Evolutionary conservation across 768 basidiomycete genomes (phyloP).

Genomic region (Cantharellus anzutake): DNA sequence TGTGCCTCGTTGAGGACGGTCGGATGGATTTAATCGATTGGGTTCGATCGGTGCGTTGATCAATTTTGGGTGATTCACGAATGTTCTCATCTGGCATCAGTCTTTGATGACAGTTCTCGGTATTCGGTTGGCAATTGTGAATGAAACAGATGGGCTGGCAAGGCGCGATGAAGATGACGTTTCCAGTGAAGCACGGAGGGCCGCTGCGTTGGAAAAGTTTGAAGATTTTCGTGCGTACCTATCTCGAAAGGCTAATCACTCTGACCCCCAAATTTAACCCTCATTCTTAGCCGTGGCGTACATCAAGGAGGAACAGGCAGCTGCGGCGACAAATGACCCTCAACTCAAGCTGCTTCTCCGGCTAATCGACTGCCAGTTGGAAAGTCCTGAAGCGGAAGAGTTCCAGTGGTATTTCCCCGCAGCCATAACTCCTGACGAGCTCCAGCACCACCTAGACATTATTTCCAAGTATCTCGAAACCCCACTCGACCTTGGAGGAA

Average conservation of each 20-base stretch:
- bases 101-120: conserved; percentile 41
- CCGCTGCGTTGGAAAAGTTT: conserved; percentile 48
- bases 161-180: neutral
- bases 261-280: neutral
- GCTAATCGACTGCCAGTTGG: conserved; percentile 32
- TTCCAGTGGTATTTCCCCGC: conserved; percentile 76
- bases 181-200: conserved; percentile 6
- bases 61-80: neutral
- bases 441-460: conserved; percentile 50
- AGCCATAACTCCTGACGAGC: conserved; percentile 40
- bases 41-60: conserved; percentile 13
- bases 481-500: conserved; percentile 66
- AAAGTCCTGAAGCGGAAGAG: conserved; percentile 34
- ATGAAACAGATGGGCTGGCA: conserved; percentile 21
- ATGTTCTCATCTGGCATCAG: conserved; percentile 18
- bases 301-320: conserved; percentile 49
- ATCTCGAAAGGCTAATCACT: neutral
- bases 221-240: conserved; percentile 43
- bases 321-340: conserved; percentile 58
- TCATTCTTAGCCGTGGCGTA: conserved; percentile 48
- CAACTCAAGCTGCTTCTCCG: conserved; percentile 74
- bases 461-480: conserved; percentile 67
- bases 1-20: conserved; percentile 46
- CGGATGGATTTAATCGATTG: conserved; percentile 51
- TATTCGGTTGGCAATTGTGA: conserved; percentile 38